Evolutionary conservation across 2,329 filamentous ascomycete genomes (phyloP).

Genomic region (Incumbomyces delicatus): DNA sequence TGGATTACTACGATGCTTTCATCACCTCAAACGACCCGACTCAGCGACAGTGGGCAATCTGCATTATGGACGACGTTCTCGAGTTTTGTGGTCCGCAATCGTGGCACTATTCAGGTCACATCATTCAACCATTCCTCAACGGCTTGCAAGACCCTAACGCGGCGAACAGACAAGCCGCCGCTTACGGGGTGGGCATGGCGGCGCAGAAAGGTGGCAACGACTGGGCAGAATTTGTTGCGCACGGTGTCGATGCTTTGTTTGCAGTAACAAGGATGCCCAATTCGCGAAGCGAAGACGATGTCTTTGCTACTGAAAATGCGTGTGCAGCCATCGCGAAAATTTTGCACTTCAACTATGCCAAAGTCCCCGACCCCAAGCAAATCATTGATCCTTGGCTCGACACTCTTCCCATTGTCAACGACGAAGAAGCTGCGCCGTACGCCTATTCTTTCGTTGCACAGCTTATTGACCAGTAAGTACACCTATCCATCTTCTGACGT

Average conservation of each 20-base stretch:
- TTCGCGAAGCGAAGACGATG: slow-evolving; percentile 80
- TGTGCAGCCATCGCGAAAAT: slow-evolving; percentile 96
- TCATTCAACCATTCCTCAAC: slow-evolving; percentile 74
- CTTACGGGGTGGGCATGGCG: slow-evolving; percentile 91
- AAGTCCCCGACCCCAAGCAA: slow-evolving; percentile 65
- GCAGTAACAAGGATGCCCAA: slow-evolving; percentile 72
- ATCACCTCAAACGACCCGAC: slow-evolving; percentile 72
- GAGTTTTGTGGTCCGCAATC: slow-evolving; percentile 91
- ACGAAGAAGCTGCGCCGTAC: slow-evolving; percentile 94
- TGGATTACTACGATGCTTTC: slow-evolving; percentile 77
- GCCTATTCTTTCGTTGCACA: slow-evolving; percentile 87
- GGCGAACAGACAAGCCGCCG: slow-evolving; percentile 88
- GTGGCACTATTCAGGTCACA: slow-evolving; percentile 75
- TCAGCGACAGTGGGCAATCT: slow-evolving; percentile 96
- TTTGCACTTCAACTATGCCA: slow-evolving; percentile 73
- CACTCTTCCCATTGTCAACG: slow-evolving; percentile 83
- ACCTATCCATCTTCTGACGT: not conserved
- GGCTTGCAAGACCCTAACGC: slow-evolving; percentile 79
- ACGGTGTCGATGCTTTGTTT: slow-evolving; percentile 72
- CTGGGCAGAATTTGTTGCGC: slow-evolving; percentile 81
- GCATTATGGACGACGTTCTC: slow-evolving; percentile 95
- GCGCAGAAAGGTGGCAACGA: slow-evolving; percentile 80
- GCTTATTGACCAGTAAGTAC: slow-evolving; percentile 83
- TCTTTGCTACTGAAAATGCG: slow-evolving; percentile 95
- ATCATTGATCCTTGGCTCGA: slow-evolving; percentile 79